Evolutionary conservation across 2,329 filamentous ascomycete species (phyloP), one percentile per base, ranked within the genome.

Genomic region (Niveomyces coronatus): DNA sequence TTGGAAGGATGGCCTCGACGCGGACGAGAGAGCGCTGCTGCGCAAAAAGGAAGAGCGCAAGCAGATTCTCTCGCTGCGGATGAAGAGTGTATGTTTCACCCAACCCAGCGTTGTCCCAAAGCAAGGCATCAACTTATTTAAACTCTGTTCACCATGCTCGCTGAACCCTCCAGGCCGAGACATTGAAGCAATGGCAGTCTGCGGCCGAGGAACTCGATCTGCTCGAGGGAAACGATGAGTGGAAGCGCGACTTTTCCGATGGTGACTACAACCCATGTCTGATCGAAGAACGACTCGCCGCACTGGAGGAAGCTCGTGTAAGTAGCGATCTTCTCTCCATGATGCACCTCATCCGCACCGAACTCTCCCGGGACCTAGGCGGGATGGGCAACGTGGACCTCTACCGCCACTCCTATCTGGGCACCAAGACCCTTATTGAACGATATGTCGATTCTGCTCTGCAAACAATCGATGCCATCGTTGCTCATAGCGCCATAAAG

Each of bases 361-460:
- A 83, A 2, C 62, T 95, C 34, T 85, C 81, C 27, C 79, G 88
- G 31, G 80, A 88, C 49, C 64, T 94, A 9, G 88, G 85, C 7
- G 83, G 82, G 36, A 94, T 95, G 82, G 85, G 84, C 44, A 83
- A 87, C 51, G 71, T 82, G 29, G 73, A 79, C 37, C 68, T 95
- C 2, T 95, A 95, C 62, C 79, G 79, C 39, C 84, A 91, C 54
- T 84, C 83, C 0, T 80, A 91, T 53, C 73, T 85, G 11, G 89
- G 88, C 5, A 94, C 88, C 8, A 95, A 95, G 62, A 69, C 73
- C 42, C 61, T 94, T 45, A 89, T 94, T 44, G 88, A 95, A 60
- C 70, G 75, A 23, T 95, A 95, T 51, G 88, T 94, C 44, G 75
- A 82, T 35, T 86, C 85, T 1, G 80, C 85, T 1, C 63, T 87